These are phyloP conservation scores for Xylariaceae sp. DNA, from an alignment of 2,329 filamentous ascomycete genomes.

Conservation along the genomic window DNA sequence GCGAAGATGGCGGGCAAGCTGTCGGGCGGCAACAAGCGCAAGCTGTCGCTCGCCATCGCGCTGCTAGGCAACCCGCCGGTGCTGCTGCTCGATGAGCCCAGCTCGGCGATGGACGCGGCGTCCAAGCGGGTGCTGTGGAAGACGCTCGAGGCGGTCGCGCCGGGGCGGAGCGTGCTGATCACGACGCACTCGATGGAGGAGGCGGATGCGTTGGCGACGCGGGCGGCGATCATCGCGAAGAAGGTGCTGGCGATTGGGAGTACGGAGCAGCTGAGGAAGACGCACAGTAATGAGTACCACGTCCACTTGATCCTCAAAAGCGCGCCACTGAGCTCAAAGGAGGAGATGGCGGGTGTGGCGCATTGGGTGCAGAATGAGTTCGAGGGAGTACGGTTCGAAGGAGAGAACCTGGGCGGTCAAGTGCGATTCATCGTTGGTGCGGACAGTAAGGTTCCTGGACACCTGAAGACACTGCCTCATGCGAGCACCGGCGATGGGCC, in stretches of 20 bases:
- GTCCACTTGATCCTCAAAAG: constrained; percentile 21
- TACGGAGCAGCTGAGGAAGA: constrained; percentile 20
- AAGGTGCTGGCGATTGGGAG: constrained; percentile 21
- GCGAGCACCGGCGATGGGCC: constrained; percentile 5
- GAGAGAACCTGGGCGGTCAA: constrained; percentile 59
- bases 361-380: constrained; percentile 29
- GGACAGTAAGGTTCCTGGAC: constrained; percentile 16
- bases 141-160: constrained; percentile 60
- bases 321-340: constrained; percentile 16
- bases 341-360: constrained; percentile 5
- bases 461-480: too few species aligned
- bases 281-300: constrained; percentile 24
- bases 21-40: constrained; percentile 74
- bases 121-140: constrained; percentile 70
- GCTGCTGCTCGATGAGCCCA: constrained; percentile 71
- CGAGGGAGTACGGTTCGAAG: constrained; percentile 50
- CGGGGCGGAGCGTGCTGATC: constrained; percentile 63
- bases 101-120: constrained; percentile 69
- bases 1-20: constrained; percentile 42
- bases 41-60: constrained; percentile 69
- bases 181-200: constrained; percentile 82
- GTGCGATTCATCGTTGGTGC: constrained; percentile 58
- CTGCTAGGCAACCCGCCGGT: constrained; percentile 72
- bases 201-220: constrained; percentile 67
- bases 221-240: constrained; percentile 53